These are phyloP conservation scores for Luffa aegyptiaca DNA, from an alignment of 306 rosid species.

Conservation along the genomic window DNA sequence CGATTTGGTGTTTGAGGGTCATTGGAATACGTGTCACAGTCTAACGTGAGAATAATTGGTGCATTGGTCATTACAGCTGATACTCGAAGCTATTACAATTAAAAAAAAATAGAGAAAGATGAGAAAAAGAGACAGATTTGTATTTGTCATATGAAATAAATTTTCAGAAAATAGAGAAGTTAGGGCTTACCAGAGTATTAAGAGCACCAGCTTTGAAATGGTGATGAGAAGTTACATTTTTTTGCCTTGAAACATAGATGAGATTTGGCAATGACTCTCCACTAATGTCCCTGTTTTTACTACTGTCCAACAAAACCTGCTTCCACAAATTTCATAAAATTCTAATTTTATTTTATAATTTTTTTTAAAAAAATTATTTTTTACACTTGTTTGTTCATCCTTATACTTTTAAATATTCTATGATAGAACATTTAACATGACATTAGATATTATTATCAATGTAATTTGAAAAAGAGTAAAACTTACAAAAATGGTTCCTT, in stretches of 20 bases:
- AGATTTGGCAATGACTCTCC: slow-evolving; percentile 28
- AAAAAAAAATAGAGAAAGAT: neutral
- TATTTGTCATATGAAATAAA: too few relatives aligned
- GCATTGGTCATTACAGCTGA: slow-evolving; percentile 37
- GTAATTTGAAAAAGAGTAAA: too few relatives aligned
- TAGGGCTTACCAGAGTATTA: slow-evolving; percentile 23
- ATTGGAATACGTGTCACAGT: slow-evolving; percentile 36
- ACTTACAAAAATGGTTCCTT: too few relatives aligned
- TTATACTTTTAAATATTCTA: too few relatives aligned
- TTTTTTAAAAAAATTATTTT: too few relatives aligned
- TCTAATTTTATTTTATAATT: too few relatives aligned
- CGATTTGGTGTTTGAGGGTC: slow-evolving; percentile 27
- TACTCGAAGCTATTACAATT: slow-evolving; percentile 26
- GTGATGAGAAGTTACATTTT: slow-evolving; percentile 20
- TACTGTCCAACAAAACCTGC: slow-evolving; percentile 25
- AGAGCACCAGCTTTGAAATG: slow-evolving; percentile 49
- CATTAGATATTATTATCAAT: too few relatives aligned
- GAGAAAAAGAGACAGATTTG: neutral
- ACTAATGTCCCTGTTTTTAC: slow-evolving; percentile 16
- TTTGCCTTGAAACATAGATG: slow-evolving; percentile 36
- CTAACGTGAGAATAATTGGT: slow-evolving; percentile 23
- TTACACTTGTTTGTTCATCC: too few relatives aligned
- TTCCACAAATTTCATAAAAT: neutral
- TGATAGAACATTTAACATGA: too few relatives aligned
- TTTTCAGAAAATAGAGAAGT: neutral